Evolutionary conservation across 2,329 filamentous ascomycete species (phyloP), one percentile per base, ranked within the genome.

Genomic region (Botryotinia narcissicola): DNA sequence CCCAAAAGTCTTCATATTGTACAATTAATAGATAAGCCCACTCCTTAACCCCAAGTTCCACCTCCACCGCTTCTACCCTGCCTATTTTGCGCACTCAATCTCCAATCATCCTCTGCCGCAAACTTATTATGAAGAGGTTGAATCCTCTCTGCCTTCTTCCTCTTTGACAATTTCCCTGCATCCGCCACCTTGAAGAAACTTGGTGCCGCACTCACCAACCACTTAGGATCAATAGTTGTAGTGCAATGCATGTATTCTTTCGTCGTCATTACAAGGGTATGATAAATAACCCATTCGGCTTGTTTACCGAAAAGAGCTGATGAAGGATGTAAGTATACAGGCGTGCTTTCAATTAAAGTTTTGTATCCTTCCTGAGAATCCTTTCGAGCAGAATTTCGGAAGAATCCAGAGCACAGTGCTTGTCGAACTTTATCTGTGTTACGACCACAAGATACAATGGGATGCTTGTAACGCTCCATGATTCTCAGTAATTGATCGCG

Each of bases 231-330:
- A 79, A 99, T 98, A 6, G 89, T 89, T 5, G 94, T 97, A 22
- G 94, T 96, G 81, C 90, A 93, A 80, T 97, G 95, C 96, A 99
- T 98, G 83, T 98, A 99, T 84, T 99, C 96, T 84, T 97, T 95
- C 37, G 93, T 97, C 37, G 96, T 99, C 78, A 98, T 87, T 12
- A 98, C 93, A 32, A 99, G 86, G 71, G 90, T 91, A 80, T 98
- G 92, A 81, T 97, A 99, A 72, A 99, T 93, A 48, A 98, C 96
- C 87, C 97, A 97, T 83, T 99, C 96, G 0, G 95, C 92, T 74
- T 95, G 93, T 83, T 98, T 98, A 70, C 96, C 96, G 80, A 98
- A 99, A 22, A 99, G 85, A 16, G 95, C 93, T 14, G 93, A 97
- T 75, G 90, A 92, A 0, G 96, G 96, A 83, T 99, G 97, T 83